Evolutionary conservation across 192 early-diverging fungal genomes (phyloP), one percentile per base, ranked within the genome.

Genomic region (Coemansia sp.): DNA sequence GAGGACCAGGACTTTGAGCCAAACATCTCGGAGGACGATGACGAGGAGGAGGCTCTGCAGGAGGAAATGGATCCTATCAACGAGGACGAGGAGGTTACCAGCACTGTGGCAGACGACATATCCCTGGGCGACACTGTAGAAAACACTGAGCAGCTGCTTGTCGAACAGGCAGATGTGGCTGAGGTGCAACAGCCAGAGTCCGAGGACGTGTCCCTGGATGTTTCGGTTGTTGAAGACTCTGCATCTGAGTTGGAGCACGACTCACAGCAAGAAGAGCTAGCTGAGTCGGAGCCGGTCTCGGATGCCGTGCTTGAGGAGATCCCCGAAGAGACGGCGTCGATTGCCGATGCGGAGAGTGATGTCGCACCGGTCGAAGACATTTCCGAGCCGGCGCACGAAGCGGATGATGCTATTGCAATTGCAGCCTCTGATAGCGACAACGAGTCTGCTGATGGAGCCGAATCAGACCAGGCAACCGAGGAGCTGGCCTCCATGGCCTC

Each of bases 31-130:
- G 52, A 51, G 6, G 68, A 72, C 29, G 57, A 60, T 8, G 53
- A 72, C 23, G 69, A 72, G 27, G 68, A 72, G 49, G 69, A 72
- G 24, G 28, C 43, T 2, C 50, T 72, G 11, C 62, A 64, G 34
- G 38, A 27, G 9, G 49, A 64, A 10, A 56, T 72, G 30, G 69
- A 72, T 33, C 69, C 69, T 13, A 72, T 72, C 35, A 53, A 65
- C 20, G 69, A 65, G 54, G 7, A 30, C 1, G 69, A 72, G 33
- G 69, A 72, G 37, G 62, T 72, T 10, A 65, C 49, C 14, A 65
- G 49, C 7, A 43, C 43, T 9, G 38, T 30, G 0, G 44, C 41
- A 9, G 39, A 22, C 9, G 46, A 47, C 10, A 30, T 47, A 11
- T 7, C 34, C 22, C 5, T 30, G 11, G 34, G 26, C 40, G 30